Conservation (phyloP, 805 yeast species). For the Yarrowia sp. region DNA sequence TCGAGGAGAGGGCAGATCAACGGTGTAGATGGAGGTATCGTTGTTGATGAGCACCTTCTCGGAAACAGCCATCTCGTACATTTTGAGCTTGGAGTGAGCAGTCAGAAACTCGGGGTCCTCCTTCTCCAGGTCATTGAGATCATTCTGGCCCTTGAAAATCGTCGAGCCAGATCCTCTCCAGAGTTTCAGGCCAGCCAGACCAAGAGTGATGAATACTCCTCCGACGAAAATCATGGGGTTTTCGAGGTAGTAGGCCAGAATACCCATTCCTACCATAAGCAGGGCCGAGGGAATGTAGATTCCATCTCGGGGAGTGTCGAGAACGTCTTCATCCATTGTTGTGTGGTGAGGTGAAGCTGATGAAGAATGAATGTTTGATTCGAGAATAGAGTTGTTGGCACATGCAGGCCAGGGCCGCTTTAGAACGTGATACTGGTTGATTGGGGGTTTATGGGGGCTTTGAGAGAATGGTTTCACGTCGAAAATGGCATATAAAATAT, state of each 20-base stretch:
- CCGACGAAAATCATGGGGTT: conserved; percentile 19
- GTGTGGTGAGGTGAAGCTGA: not conserved
- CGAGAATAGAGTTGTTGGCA: not conserved
- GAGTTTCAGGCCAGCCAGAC: conserved; percentile 19
- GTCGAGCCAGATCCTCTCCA: conserved; percentile 12
- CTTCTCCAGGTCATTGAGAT: conserved; percentile 20
- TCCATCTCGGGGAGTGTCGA: conserved; percentile 18
- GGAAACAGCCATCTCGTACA: conserved; percentile 7
- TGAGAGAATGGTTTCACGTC: not conserved
- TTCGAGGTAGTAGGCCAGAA: conserved; percentile 5
- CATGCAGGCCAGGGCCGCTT: not conserved
- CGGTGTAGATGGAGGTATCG: conserved; percentile 23
- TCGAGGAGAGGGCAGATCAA: conserved; percentile 1
- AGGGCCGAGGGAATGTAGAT: conserved; percentile 25
- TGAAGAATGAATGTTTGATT: not conserved
- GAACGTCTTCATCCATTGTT: conserved; percentile 17
- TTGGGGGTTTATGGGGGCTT: not conserved
- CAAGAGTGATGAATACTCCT: conserved; percentile 14
- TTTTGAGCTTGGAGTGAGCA: conserved; percentile 5
- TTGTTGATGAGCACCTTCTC: conserved; percentile 12
- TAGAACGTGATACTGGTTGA: not conserved
- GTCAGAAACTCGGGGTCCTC: conserved; percentile 4
- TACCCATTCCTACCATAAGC: conserved; percentile 17
- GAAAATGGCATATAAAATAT: not conserved
- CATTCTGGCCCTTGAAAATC: conserved; percentile 17